Conservation (phyloP, 2,329 filamentous ascomycete genomes). For the Botrytis tulipae region DNA sequence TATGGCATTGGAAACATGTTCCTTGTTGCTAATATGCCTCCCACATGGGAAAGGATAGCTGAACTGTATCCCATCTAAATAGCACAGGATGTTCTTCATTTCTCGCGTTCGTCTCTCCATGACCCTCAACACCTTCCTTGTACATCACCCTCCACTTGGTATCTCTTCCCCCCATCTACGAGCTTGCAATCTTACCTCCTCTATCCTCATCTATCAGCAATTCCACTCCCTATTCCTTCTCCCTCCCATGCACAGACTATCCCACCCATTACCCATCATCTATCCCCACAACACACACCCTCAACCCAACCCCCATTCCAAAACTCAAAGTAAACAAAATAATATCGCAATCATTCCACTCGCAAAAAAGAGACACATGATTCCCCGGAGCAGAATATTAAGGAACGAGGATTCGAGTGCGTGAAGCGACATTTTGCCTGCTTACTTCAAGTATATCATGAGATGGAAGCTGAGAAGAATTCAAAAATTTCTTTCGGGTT, state of each 20-base stretch:
- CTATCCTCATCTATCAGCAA: background rate
- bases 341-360: background rate
- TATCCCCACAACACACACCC: background rate
- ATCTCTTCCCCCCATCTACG: background rate
- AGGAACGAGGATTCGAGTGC: background rate
- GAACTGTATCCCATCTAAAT: background rate
- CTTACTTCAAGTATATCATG: fast-evolving
- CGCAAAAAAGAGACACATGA: background rate
- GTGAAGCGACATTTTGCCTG: background rate
- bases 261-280: background rate
- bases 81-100: background rate
- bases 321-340: background rate
- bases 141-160: background rate
- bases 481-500: too few species aligned
- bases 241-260: fast-evolving
- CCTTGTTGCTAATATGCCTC: background rate
- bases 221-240: background rate
- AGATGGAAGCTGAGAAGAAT: too few species aligned
- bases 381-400: background rate
- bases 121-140: background rate
- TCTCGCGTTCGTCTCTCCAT: background rate
- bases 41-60: background rate
- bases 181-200: background rate
- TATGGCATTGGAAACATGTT: background rate
- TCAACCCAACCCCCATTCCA: background rate